These are phyloP conservation scores for Caloboletus firmus DNA, from an alignment of 1,284 basidiomycete genomes.

Conservation along the genomic window DNA sequence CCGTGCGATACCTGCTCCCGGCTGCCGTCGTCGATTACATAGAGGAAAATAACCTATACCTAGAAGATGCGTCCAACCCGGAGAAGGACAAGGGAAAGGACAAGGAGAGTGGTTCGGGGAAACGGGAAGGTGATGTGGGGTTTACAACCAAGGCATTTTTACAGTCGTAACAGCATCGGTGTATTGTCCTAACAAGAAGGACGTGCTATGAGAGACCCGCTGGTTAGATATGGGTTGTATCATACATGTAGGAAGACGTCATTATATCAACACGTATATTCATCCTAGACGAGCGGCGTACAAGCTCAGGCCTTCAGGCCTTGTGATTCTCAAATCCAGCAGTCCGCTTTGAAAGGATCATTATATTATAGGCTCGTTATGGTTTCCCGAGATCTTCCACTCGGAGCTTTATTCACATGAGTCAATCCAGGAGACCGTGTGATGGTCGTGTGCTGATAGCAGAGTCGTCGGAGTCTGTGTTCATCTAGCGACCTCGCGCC, in stretches of 20 bases:
- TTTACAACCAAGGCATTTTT: constrained; percentile 6
- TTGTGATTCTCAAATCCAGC: too few species aligned
- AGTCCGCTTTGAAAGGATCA: too few species aligned
- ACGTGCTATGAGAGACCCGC: neutral
- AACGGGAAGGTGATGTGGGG: constrained; percentile 22
- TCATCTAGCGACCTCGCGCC: neutral
- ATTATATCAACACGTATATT: neutral
- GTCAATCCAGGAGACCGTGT: too few species aligned
- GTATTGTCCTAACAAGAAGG: neutral
- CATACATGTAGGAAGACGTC: neutral
- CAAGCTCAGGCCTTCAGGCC: too few species aligned
- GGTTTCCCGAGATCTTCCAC: neutral
- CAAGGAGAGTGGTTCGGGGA: constrained; percentile 27
- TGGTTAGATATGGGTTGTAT: constrained; percentile 1
- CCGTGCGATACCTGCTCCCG: constrained; percentile 92
- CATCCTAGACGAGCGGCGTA: neutral
- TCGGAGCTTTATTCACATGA: neutral
- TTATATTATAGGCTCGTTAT: neutral
- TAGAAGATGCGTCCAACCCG: constrained; percentile 52
- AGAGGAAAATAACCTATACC: constrained; percentile 74
- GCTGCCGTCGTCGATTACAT: constrained; percentile 95
- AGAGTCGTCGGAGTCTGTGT: neutral
- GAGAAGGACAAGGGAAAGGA: constrained; percentile 48
- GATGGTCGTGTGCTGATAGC: neutral
- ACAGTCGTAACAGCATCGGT: constrained; percentile 4